These are phyloP conservation scores for Solanum pimpinellifolium DNA, from an alignment of 257 asterid genomes.

Conservation along the genomic window DNA sequence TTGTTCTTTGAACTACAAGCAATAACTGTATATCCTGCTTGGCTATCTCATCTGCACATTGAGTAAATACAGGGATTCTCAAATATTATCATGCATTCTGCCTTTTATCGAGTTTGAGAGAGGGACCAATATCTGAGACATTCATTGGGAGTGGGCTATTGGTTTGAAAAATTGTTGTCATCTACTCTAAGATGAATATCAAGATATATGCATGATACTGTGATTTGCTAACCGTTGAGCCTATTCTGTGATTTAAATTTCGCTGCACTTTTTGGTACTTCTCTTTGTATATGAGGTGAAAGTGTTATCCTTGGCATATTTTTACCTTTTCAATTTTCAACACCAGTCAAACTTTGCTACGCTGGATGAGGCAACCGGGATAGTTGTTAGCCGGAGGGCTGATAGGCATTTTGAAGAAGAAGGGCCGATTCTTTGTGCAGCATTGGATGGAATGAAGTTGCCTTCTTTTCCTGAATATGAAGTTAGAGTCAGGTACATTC, in stretches of 20 bases:
- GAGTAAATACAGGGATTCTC: not conserved
- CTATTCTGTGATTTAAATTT: not conserved
- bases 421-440: slow-evolving; percentile 90
- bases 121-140: not conserved
- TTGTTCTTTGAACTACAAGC: not conserved
- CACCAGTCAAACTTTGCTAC: slow-evolving; percentile 93
- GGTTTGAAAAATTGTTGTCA: not conserved
- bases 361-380: slow-evolving; percentile 69
- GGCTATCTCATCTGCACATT: not conserved
- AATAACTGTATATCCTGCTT: not conserved
- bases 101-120: not conserved
- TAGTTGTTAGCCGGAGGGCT: slow-evolving; percentile 85
- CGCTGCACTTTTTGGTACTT: not conserved
- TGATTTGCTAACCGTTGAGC: not conserved
- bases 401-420: slow-evolving; percentile 99
- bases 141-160: not conserved
- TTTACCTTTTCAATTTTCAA: not conserved
- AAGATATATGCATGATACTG: not conserved
- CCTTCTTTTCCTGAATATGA: slow-evolving; percentile 77
- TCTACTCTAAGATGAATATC: not conserved
- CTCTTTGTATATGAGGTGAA: not conserved
- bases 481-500: slow-evolving; percentile 82
- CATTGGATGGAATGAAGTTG: slow-evolving; percentile 84
- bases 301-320: not conserved
- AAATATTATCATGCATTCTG: not conserved